Evolutionary conservation across 2,329 filamentous ascomycete genomes (phyloP), one percentile per base, ranked within the genome.

Genomic region (Kalmusia sp.): DNA sequence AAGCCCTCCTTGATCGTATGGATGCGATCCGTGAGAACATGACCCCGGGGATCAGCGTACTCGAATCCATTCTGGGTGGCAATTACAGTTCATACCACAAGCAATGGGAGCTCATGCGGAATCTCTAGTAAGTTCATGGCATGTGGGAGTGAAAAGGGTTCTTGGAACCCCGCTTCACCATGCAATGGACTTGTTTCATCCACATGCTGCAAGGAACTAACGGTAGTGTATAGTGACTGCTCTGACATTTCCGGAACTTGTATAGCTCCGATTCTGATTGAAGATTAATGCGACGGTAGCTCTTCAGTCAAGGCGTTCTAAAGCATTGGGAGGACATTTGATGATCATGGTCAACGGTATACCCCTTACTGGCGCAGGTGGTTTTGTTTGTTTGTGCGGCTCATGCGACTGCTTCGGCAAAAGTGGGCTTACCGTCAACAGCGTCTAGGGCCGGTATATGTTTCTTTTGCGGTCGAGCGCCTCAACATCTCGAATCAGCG

Each of bases 1-100:
- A 51, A 7, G 56, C 58, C 2, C 56, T 76, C 14, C 78, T 81
- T 40, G 71, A 82, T 3, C 82, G 84, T 27, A 87, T 93, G 80
- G 52, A 72, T 2, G 58, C 55, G 9, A 35, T 59, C 7, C 49
- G n/a, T n/a, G n/a, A n/a, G n/a, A n/a, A 54, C 12, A 51, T 62
- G 25, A 62, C 57, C 12, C 34, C 62, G 25, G 59, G 60, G 7
- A 46, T 52, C 57, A 90, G 87, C 67, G 84, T 97, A 21, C 82
- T 98, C 6, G 84, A 84, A 28, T 81, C 85, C 33, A 82, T 96
- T 33, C 78, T 96, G 48, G 88, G 83, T 9, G 92, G 91, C 48
- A 88, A 96, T 65, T 98, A 96, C 73, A 82, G 83, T 5, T 84
- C 85, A 2, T 96, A 96, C 67, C 78, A 83, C 17, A 73, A 80